These are phyloP conservation scores for Puccinia polysora DNA, from an alignment of 1,284 basidiomycete genomes.

Conservation along the genomic window DNA sequence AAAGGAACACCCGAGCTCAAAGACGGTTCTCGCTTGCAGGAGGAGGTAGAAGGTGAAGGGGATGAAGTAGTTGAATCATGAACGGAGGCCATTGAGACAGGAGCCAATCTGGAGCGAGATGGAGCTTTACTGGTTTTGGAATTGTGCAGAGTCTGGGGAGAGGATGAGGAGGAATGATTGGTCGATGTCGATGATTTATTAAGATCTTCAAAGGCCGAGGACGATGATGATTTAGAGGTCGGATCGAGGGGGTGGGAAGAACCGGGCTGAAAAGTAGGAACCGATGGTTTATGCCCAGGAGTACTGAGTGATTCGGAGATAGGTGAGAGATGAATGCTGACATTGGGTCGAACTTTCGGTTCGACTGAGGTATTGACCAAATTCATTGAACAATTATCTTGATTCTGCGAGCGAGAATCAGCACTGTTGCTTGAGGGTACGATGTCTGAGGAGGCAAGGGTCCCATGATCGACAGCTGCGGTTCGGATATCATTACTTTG, in stretches of 20 bases:
- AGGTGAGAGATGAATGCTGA: not conserved
- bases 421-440: not conserved
- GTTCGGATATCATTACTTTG: slow-evolving; percentile 12
- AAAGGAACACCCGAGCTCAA: slow-evolving; percentile 12
- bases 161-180: slow-evolving; percentile 8
- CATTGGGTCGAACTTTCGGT: not conserved
- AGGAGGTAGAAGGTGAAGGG: slow-evolving; percentile 9
- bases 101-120: slow-evolving; percentile 12
- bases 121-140: not conserved
- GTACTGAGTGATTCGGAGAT: not conserved
- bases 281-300: not conserved
- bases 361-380: not conserved
- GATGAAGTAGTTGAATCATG: slow-evolving; percentile 17
- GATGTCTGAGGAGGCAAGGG: not conserved
- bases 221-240: not conserved
- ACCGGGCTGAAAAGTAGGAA: not conserved
- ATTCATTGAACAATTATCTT: not conserved
- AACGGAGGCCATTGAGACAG: not conserved
- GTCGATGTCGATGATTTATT: slow-evolving; percentile 1
- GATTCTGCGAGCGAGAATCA: not conserved
- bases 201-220: slow-evolving; percentile 9
- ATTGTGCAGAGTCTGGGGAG: not conserved
- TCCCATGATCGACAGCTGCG: not conserved
- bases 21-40: not conserved
- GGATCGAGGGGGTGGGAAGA: not conserved